Conservation (phyloP, 1,284 basidiomycete genomes). For the Trametes hirsuta region DNA sequence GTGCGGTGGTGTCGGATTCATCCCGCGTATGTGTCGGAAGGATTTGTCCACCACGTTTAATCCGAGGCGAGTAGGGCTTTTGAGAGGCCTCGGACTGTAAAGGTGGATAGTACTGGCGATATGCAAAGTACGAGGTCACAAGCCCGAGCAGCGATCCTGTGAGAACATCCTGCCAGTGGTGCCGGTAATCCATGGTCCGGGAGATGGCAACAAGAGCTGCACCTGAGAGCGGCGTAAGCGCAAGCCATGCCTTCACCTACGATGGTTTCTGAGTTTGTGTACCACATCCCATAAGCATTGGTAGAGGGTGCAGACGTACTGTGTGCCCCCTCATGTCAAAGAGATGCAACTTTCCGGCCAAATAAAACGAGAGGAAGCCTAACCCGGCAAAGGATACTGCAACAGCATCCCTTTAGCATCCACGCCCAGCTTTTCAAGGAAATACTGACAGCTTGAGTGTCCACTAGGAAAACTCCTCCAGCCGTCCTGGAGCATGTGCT, state of each 20-base stretch:
- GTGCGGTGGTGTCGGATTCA: conserved; percentile 3
- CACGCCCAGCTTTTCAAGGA: not conserved
- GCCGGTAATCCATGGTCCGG: conserved; percentile 89
- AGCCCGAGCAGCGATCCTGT: conserved; percentile 81
- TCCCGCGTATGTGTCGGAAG: conserved; percentile 43
- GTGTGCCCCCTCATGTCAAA: conserved; percentile 84
- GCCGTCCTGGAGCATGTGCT: conserved; percentile 71
- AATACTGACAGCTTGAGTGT: conserved; percentile 75
- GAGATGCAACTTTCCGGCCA: conserved; percentile 91
- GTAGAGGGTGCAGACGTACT: conserved; percentile 44
- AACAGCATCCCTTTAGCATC: not conserved
- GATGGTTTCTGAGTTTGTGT: conserved; percentile 2
- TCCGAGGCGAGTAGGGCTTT: conserved; percentile 76
- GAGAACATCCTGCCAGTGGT: conserved; percentile 88
- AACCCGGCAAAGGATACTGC: conserved; percentile 91
- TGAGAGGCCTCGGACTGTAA: conserved; percentile 65
- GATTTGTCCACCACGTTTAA: conserved; percentile 44
- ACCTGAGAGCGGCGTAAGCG: conserved; percentile 75
- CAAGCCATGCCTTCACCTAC: conserved; percentile 85
- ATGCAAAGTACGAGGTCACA: conserved; percentile 75
- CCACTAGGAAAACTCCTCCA: conserved; percentile 96
- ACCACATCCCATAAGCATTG: not conserved
- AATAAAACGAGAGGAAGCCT: conserved; percentile 87
- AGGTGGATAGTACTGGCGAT: conserved; percentile 80
- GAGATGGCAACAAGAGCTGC: conserved; percentile 89